Conservation (phyloP, 345 rosid species). For the Bretschneidera sinensis region DNA sequence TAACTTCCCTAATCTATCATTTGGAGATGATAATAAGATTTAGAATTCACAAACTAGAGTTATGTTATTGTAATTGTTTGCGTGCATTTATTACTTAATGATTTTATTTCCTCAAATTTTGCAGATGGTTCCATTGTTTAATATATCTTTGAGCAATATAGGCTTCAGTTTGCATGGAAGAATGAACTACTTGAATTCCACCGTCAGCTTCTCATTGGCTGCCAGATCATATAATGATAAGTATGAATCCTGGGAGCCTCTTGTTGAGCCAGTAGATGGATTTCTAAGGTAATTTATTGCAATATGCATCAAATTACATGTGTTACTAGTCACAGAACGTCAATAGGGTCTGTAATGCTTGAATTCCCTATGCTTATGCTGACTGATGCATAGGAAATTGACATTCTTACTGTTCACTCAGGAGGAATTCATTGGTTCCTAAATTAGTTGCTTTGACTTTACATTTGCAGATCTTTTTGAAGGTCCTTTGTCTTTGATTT, state of each 20-base stretch:
- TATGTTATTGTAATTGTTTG: not conserved
- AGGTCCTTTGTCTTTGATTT: too few relatives aligned
- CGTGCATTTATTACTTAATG: not conserved
- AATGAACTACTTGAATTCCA: slow-evolving; percentile 54
- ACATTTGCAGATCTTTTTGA: too few relatives aligned
- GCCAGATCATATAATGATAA: slow-evolving; percentile 93
- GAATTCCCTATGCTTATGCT: too few relatives aligned
- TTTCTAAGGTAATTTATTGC: slow-evolving; percentile 54
- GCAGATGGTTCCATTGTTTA: slow-evolving; percentile 98
- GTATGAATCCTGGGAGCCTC: slow-evolving; percentile 93
- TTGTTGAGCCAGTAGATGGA: slow-evolving; percentile 83
- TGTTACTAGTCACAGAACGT: too few relatives aligned
- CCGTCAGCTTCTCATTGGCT: slow-evolving; percentile 72
- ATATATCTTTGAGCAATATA: slow-evolving; percentile 64
- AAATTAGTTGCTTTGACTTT: too few relatives aligned
- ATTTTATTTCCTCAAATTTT: slow-evolving; percentile 16
- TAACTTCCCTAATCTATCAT: not conserved
- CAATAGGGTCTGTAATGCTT: too few relatives aligned
- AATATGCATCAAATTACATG: not conserved
- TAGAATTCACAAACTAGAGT: not conserved
- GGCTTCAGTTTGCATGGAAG: slow-evolving; percentile 73
- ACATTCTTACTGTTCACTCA: too few relatives aligned
- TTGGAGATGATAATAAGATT: not conserved
- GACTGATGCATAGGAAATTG: too few relatives aligned
- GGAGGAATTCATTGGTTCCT: too few relatives aligned